Evolutionary conservation across 2,329 filamentous ascomycete species (phyloP).

Genomic region (Rutstroemia sydowiana): DNA sequence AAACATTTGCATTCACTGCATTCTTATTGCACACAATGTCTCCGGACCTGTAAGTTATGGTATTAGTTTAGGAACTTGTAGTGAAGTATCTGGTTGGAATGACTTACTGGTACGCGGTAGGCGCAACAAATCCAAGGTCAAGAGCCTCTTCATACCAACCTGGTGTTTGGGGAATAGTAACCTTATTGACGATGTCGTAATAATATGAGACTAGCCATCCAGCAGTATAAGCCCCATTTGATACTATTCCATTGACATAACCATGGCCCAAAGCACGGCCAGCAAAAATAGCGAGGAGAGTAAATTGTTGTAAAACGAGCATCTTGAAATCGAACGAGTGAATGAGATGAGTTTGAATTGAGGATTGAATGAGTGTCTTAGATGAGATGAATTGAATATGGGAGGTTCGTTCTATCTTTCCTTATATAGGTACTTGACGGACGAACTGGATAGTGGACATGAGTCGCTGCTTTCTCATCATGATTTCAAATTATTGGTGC

Average conservation of each 20-base stretch:
- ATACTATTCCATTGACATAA: constrained; percentile 35
- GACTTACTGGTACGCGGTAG: constrained; percentile 32
- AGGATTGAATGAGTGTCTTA: neutral
- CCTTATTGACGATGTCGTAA: constrained; percentile 14
- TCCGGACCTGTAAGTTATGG: constrained; percentile 13
- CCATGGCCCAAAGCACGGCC: constrained; percentile 33
- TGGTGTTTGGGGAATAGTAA: constrained; percentile 21
- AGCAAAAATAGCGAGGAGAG: neutral
- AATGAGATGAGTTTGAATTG: no score
- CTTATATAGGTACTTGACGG: no score
- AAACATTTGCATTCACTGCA: constrained; percentile 34
- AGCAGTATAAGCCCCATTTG: constrained; percentile 34
- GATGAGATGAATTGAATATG: neutral
- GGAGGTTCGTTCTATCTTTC: no score
- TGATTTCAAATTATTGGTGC: neutral
- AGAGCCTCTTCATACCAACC: constrained; percentile 38
- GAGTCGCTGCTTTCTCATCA: neutral
- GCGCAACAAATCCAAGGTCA: constrained; percentile 46
- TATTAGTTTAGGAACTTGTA: neutral
- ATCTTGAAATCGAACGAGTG: no score
- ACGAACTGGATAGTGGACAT: no score
- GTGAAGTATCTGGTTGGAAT: no score
- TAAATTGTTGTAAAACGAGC: neutral
- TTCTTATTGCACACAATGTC: constrained; percentile 45
- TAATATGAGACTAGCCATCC: constrained; percentile 28